phyloP scores from a whole-genome alignment of 148 eudicot genomes.

The Polygonum aviculare region DNA sequence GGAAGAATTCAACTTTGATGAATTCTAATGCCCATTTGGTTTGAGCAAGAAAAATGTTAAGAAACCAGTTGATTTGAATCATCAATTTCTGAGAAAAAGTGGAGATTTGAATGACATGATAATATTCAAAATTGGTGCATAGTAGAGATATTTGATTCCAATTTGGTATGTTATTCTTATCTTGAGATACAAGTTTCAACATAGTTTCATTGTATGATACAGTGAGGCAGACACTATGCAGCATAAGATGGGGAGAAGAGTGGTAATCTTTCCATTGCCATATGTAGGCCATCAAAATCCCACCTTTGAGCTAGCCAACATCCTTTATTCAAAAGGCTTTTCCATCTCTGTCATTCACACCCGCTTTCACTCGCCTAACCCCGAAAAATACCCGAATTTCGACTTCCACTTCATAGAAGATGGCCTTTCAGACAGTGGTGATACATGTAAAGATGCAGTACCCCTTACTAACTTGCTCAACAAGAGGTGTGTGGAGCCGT shows the following conservation, averaged over 20 bases:
- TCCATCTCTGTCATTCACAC: constrained; percentile 28
- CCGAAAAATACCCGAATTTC: constrained; percentile 23
- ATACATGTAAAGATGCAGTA: not conserved
- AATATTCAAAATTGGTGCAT: not conserved
- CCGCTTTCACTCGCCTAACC: constrained; percentile 20
- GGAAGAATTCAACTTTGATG: not conserved
- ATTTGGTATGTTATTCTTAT: not conserved
- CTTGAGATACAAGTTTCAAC: not conserved
- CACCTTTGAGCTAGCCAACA: constrained; percentile 11
- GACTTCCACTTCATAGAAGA: constrained; percentile 26
- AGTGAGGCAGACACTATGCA: not conserved
- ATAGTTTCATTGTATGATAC: not conserved
- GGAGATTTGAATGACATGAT: not conserved
- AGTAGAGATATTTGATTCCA: no score
- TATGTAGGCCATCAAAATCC: constrained; percentile 12
- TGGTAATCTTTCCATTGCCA: constrained; percentile 12
- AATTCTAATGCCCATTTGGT: not conserved
- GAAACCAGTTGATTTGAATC: not conserved
- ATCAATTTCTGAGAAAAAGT: not conserved
- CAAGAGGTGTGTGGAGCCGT: constrained; percentile 17
- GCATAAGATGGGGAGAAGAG: not conserved
- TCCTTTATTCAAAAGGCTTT: constrained; percentile 27
- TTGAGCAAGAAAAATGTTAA: not conserved
- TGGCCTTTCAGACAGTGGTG: constrained; percentile 12
- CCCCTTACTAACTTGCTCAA: constrained; percentile 16